A percentile compares a stretch with the other conserved stretches of the same genome.
Evolutionary conservation across 2,329 filamentous ascomycete genomes (phyloP).

Genomic region (Colletotrichum godetiae): DNA sequence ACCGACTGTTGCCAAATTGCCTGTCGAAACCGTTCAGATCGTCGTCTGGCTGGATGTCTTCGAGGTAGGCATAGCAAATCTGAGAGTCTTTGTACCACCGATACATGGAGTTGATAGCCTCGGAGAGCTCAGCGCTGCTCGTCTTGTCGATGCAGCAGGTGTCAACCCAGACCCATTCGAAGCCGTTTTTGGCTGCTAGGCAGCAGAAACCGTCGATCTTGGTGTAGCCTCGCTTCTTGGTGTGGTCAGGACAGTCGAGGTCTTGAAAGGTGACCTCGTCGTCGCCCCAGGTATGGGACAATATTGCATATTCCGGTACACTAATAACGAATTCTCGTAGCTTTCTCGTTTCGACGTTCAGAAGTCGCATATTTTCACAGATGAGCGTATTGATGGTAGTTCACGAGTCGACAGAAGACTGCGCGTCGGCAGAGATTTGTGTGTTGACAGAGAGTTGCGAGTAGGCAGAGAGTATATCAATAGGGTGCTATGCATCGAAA

Average conservation of each 20-base stretch:
- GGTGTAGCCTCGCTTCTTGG: conserved; percentile 34
- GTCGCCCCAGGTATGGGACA: conserved; percentile 49
- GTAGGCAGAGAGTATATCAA: too few relatives aligned
- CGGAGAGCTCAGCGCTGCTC: conserved; percentile 27
- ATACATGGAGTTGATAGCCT: conserved; percentile 36
- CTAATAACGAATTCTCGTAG: conserved; percentile 39
- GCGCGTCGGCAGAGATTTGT: too few relatives aligned
- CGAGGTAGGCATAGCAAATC: conserved; percentile 32
- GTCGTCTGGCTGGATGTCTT: conserved; percentile 7
- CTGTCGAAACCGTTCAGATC: background rate
- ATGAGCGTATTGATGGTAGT: too few relatives aligned
- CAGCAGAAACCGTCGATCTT: conserved; percentile 40
- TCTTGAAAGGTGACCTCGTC: conserved; percentile 46
- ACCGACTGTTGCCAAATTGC: conserved; percentile 34
- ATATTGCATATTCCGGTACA: conserved; percentile 45
- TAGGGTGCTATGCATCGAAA: too few relatives aligned
- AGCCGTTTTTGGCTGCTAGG: conserved; percentile 20
- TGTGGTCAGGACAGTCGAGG: conserved; percentile 14
- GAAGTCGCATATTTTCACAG: too few relatives aligned
- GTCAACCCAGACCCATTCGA: conserved; percentile 33
- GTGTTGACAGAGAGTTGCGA: too few relatives aligned
- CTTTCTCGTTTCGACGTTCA: conserved; percentile 24
- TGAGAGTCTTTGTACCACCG: conserved; percentile 30
- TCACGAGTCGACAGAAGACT: too few relatives aligned
- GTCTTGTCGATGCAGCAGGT: conserved; percentile 37